Conservation (phyloP, 352 stramenopile genomes). For the Saprolegnia parasitica region DNA sequence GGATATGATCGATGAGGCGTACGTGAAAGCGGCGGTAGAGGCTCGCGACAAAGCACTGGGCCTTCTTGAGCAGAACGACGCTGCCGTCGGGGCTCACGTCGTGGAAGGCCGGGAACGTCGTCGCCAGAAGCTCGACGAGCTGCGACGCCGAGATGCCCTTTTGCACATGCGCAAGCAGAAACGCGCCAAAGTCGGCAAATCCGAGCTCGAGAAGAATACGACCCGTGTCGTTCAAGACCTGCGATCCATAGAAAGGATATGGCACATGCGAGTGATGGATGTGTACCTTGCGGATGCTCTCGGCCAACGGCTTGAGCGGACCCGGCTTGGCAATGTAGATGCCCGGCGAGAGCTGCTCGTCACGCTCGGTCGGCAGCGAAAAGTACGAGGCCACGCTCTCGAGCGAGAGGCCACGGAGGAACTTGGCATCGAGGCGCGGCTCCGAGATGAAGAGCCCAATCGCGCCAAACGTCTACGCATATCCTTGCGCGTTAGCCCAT, state of each 20-base stretch:
- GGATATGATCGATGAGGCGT: too few species aligned
- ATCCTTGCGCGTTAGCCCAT: neutral
- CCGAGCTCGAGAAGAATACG: slow-evolving; percentile 50
- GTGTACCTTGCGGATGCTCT: slow-evolving; percentile 42
- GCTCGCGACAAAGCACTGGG: slow-evolving; percentile 47
- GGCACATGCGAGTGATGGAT: neutral
- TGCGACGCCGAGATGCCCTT: slow-evolving; percentile 35
- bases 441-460: slow-evolving; percentile 81
- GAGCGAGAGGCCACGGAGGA: slow-evolving; percentile 54
- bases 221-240: slow-evolving; percentile 56
- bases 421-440: slow-evolving; percentile 54
- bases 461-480: slow-evolving; percentile 61
- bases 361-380: slow-evolving; percentile 57
- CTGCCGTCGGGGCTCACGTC: slow-evolving; percentile 42
- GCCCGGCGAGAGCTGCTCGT: slow-evolving; percentile 63
- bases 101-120: slow-evolving; percentile 64
- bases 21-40: slow-evolving; percentile 71
- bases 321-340: slow-evolving; percentile 81
- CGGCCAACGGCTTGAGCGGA: slow-evolving; percentile 56
- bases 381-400: slow-evolving; percentile 72
- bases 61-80: slow-evolving; percentile 67
- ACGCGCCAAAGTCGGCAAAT: slow-evolving; percentile 63
- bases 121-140: slow-evolving; percentile 50
- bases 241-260: neutral
- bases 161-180: slow-evolving; percentile 41